Base-by-base conservation (phyloP, 2,329 filamentous ascomycete species). In the Zymoseptoria crescenta region DNA sequence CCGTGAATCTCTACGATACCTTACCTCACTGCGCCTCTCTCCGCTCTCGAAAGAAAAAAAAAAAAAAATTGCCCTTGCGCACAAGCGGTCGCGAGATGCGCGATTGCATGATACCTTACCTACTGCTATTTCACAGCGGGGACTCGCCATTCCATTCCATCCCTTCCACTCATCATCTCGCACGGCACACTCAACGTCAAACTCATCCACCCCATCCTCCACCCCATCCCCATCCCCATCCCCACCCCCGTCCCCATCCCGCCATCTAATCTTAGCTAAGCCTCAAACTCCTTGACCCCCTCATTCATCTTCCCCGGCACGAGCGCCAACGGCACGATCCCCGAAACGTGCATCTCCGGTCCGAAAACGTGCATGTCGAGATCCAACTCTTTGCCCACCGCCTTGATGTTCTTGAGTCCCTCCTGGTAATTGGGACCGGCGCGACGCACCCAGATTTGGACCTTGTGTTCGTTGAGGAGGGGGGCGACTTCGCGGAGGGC, bases 391-490 rank as follows among this genome's bases (percentile, higher is more conserved):
- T 93, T 86, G 62, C 91, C 94, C 62, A 96, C 93, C 54, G 86
- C 84, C 85, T 97, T 97, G 85, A 99, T 96, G 86, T 97, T 99
- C 87, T 96, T 96, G 67, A 99, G 87, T 80, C 94, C 94, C 80
- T 99, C 94, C 80, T 99, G 94, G 86, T 96, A 99, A 84, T 99
- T 99, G 77, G 94, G 94, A 62, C 94, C 91, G 56, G 94, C 85
- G 77, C 85, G 84, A 70, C 85, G 84, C 68, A 97, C 92, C 94
- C 93, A 97, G 81, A 97, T 96, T 80, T 96, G 88, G 67, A 94
- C 90, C 73, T 96, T 96, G 87, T 99, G 94, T 84, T 99, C 94
- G 74, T 86, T 85, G 68, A 99, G 85, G 65, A 87, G 83, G 64
- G 86, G 86, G 62, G 92, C 84, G 69, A 93, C 91, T 79, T 97